Evolutionary conservation across 768 basidiomycete species (phyloP).

Genomic region (Cystofilobasidium capitatum): DNA sequence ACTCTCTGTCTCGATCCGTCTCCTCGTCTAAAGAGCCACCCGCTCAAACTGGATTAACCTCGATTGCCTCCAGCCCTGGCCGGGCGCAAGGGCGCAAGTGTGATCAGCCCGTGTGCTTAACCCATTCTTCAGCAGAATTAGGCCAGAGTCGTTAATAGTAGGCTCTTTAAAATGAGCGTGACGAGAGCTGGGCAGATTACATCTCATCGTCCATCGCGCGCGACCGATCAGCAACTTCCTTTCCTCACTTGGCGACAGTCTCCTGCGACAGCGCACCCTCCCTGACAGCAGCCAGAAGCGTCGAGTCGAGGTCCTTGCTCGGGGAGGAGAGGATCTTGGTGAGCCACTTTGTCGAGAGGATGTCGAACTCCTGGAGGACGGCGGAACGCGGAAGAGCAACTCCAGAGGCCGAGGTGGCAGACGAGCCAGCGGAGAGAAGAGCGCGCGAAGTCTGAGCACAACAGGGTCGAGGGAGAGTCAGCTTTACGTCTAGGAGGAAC

Average conservation of each 20-base stretch:
- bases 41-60: no score
- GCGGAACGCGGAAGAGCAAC: conserved; percentile 41
- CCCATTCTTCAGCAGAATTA: no score
- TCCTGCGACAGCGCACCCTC: neutral
- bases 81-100: no score
- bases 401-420: conserved; percentile 36
- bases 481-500: neutral
- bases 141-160: no score
- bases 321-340: conserved; percentile 42
- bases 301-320: conserved; percentile 1
- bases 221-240: no score
- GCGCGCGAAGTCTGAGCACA: neutral
- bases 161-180: no score
- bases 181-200: no score
- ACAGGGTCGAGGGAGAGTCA: neutral
- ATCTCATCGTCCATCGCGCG: no score
- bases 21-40: no score
- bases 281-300: neutral
- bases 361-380: conserved; percentile 53
- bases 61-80: no score
- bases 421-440: neutral
- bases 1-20: no score
- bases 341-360: conserved; percentile 62
- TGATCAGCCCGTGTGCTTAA: no score
- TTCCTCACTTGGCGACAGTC: neutral